phyloP scores from a whole-genome alignment of 257 asterid species.

The Solanum pimpinellifolium region DNA sequence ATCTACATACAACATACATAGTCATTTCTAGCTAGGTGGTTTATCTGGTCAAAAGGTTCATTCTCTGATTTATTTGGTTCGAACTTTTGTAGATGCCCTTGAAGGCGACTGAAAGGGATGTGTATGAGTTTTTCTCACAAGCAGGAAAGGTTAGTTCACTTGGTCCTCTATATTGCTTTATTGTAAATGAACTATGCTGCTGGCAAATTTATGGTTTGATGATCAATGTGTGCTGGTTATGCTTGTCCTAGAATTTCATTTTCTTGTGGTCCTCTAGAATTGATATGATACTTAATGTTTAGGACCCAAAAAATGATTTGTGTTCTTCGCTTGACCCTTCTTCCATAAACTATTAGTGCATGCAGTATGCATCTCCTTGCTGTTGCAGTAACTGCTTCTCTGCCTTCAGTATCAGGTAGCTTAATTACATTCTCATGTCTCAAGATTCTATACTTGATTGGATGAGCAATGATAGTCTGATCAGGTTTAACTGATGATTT shows the following conservation, averaged over 20 bases:
- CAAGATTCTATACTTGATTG: conserved; percentile 3
- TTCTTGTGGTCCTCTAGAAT: background rate
- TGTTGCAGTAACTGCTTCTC: conserved; percentile 8
- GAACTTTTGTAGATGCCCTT: conserved; percentile 71
- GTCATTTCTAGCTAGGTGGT: background rate
- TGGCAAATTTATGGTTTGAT: background rate
- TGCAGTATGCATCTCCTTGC: conserved; percentile 6
- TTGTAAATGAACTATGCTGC: background rate
- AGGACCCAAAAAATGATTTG: conserved; percentile 2
- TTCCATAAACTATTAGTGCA: conserved; percentile 4
- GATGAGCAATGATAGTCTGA: background rate
- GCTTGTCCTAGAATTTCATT: background rate
- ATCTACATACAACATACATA: background rate
- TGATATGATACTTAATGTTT: background rate
- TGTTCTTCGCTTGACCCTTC: conserved; percentile 4
- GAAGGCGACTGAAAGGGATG: conserved; percentile 97
- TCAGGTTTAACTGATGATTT: conserved; percentile 2
- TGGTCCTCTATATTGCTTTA: background rate
- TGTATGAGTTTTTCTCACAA: conserved; percentile 88
- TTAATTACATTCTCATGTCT: background rate
- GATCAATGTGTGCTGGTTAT: background rate
- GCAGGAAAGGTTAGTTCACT: conserved; percentile 80
- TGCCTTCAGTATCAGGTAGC: conserved; percentile 8
- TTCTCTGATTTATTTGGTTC: background rate
- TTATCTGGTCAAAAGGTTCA: background rate